These are phyloP conservation scores for Carex parvula DNA, from an alignment of 176 grass and related monocot genomes.

Conservation along the genomic window DNA sequence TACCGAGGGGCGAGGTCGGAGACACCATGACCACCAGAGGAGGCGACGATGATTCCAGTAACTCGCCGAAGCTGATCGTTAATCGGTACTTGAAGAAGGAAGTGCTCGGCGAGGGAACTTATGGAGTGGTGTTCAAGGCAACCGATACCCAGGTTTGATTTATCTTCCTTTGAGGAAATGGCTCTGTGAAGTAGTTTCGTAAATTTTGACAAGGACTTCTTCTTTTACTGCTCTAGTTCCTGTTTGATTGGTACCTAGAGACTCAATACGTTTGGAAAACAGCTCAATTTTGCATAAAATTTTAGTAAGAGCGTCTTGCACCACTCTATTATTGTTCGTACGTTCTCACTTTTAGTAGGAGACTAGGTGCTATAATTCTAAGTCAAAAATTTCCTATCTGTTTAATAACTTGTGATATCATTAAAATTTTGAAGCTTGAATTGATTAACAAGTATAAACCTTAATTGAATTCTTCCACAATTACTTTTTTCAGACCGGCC, in stretches of 20 bases:
- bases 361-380: not conserved
- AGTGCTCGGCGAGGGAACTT: conserved; percentile 84
- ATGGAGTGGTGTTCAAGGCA: conserved; percentile 91
- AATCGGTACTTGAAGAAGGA: conserved; percentile 87
- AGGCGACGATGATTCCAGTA: conserved; percentile 42
- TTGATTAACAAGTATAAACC: not conserved
- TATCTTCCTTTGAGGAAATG: conserved; percentile 4
- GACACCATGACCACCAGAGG: conserved; percentile 37
- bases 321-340: not conserved
- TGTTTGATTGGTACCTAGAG: not conserved
- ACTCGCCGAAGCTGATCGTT: conserved; percentile 52
- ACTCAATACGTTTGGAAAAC: not conserved
- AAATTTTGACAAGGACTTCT: not conserved
- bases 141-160: conserved; percentile 69
- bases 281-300: too few relatives aligned
- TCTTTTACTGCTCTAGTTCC: not conserved
- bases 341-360: not conserved
- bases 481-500: conserved; percentile 61
- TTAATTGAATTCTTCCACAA: not conserved
- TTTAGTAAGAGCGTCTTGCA: not conserved
- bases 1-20: not conserved
- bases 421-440: not conserved
- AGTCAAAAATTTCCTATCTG: not conserved
- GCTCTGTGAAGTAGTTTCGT: not conserved
- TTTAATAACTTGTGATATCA: not conserved